These are phyloP conservation scores for Nemophila menziesii DNA, from an alignment of 257 asterid genomes.

Conservation along the genomic window DNA sequence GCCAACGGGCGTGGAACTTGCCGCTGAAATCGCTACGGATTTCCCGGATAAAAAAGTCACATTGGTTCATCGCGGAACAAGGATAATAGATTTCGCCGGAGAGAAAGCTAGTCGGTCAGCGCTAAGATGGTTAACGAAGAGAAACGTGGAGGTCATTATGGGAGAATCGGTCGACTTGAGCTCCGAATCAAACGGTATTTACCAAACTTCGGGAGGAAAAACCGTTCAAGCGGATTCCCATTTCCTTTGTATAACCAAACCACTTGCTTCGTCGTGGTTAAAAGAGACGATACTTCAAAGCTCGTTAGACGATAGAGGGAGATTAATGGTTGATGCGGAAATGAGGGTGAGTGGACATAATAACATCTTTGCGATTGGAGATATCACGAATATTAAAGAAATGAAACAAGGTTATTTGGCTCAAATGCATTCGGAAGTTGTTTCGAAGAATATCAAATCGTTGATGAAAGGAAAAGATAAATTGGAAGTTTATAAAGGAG, in stretches of 20 bases:
- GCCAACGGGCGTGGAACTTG: slow-evolving; percentile 20
- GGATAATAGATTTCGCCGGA: slow-evolving; percentile 15
- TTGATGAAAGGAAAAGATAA: slow-evolving; percentile 3
- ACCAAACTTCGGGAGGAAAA: slow-evolving; percentile 16
- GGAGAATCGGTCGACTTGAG: slow-evolving; percentile 13
- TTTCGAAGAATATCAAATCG: neutral
- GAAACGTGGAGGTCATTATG: slow-evolving; percentile 15
- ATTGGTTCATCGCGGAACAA: slow-evolving; percentile 15
- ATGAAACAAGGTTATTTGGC: slow-evolving; percentile 8
- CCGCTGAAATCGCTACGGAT: slow-evolving; percentile 18
- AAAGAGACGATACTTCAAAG: slow-evolving; percentile 11
- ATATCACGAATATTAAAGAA: slow-evolving; percentile 13
- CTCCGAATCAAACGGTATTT: slow-evolving; percentile 13
- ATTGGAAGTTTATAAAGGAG: neutral
- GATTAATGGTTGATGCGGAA: slow-evolving; percentile 17
- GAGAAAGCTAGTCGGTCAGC: slow-evolving; percentile 9
- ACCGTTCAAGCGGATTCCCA: slow-evolving; percentile 14
- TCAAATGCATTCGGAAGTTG: slow-evolving; percentile 3
- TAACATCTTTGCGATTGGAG: slow-evolving; percentile 18
- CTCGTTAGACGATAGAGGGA: slow-evolving; percentile 15
- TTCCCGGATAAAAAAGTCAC: slow-evolving; percentile 18
- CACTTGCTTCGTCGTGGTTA: slow-evolving; percentile 16
- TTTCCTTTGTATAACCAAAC: slow-evolving; percentile 15
- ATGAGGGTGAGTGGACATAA: slow-evolving; percentile 13
- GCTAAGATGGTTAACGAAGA: slow-evolving; percentile 11